A percentile compares a stretch with the other conserved stretches of the same genome.
Conservation (phyloP, 352 stramenopile genomes). For the Pythium scleroteichum region DNA sequence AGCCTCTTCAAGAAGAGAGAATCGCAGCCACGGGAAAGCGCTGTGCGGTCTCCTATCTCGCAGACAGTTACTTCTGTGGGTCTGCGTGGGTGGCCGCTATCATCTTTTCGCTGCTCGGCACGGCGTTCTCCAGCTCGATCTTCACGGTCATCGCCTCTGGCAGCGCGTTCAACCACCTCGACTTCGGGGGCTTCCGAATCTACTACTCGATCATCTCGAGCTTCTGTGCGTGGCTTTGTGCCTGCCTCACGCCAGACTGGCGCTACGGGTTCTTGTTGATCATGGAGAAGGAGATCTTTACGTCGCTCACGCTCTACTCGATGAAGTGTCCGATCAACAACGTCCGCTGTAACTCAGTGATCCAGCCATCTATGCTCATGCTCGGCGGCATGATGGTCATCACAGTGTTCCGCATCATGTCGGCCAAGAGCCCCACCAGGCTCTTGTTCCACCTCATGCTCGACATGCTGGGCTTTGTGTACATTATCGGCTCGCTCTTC, state of each 20-base stretch:
- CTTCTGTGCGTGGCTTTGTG: conserved; percentile 49
- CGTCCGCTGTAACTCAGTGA: conserved; percentile 37
- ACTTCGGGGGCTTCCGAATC: conserved; percentile 32
- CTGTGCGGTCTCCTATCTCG: conserved; percentile 15
- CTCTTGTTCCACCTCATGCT: conserved; percentile 52
- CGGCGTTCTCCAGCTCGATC: conserved; percentile 36
- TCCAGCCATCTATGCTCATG: conserved; percentile 39
- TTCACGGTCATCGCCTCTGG: conserved; percentile 33
- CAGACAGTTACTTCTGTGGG: conserved; percentile 19
- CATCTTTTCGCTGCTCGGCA: conserved; percentile 37
- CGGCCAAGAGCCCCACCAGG: conserved; percentile 27
- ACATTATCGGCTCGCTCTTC: conserved; percentile 61
- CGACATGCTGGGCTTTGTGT: conserved; percentile 55
- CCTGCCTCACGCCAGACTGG: conserved; percentile 53
- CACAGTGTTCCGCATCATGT: conserved; percentile 48
- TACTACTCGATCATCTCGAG: conserved; percentile 50
- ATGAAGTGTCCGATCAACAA: conserved; percentile 61
- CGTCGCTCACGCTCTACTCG: conserved; percentile 54
- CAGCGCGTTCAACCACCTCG: conserved; percentile 37
- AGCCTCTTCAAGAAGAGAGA: conserved; percentile 16
- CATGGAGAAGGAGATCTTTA: conserved; percentile 52
- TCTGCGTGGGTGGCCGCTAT: conserved; percentile 45
- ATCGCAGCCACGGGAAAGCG: conserved; percentile 16
- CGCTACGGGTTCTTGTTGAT: conserved; percentile 46
- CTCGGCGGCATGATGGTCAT: conserved; percentile 42